Percentiles rank a stretch among this genome's conserved stretches.
These are phyloP conservation scores for Tilletia setariae DNA, from an alignment of 1,284 basidiomycete genomes.

Conservation along the genomic window DNA sequence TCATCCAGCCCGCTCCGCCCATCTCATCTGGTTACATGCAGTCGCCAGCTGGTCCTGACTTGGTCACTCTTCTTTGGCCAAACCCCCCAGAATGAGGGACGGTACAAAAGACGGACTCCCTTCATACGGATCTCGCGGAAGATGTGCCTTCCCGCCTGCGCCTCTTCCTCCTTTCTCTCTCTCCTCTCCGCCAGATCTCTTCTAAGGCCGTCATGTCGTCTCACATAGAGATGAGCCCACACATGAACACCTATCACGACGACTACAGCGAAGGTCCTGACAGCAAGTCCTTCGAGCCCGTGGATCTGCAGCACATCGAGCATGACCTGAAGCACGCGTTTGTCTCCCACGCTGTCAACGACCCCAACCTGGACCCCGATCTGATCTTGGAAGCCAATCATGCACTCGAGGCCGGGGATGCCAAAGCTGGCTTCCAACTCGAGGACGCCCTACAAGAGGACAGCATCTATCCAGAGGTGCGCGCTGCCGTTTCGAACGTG, in stretches of 20 bases:
- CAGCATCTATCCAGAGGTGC: constrained; percentile 40
- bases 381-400: constrained; percentile 21
- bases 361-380: constrained; percentile 26
- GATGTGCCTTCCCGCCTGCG: too few species aligned
- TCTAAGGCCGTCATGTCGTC: too few species aligned
- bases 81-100: too few species aligned
- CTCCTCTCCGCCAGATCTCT: too few species aligned
- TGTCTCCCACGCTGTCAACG: constrained; percentile 21
- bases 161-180: too few species aligned
- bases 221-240: too few species aligned
- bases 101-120: too few species aligned
- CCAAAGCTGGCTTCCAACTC: constrained; percentile 23
- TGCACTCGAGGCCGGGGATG: constrained; percentile 23
- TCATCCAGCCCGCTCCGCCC: too few species aligned
- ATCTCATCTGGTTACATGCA: too few species aligned
- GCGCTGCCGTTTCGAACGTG: constrained; percentile 43
- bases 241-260: background rate
- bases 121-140: too few species aligned
- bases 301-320: constrained; percentile 30
- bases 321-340: constrained; percentile 28
- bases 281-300: constrained; percentile 13
- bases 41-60: too few species aligned
- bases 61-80: too few species aligned
- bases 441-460: constrained; percentile 36
- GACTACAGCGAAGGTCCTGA: background rate